phyloP scores from a whole-genome alignment of 768 basidiomycete species.

The Clitopilus passeckerianus region DNA sequence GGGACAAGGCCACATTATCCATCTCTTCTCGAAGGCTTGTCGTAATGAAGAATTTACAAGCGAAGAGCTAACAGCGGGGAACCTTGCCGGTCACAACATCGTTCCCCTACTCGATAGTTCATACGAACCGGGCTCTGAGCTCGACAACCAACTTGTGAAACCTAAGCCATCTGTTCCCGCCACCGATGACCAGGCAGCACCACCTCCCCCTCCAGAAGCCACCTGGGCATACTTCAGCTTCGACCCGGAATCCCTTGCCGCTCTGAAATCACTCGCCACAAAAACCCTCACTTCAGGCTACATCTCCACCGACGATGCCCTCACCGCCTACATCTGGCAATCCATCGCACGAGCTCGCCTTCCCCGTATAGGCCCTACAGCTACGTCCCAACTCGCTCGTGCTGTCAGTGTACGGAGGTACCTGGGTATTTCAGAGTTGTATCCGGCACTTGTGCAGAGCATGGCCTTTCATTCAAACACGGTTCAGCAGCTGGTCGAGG shows the following conservation, averaged over 20 bases:
- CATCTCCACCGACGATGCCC: slow-evolving; percentile 22
- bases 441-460: slow-evolving; percentile 20
- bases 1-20: slow-evolving; percentile 17
- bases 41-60: slow-evolving; percentile 13
- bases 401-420: slow-evolving; percentile 20
- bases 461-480: slow-evolving; percentile 16
- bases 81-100: slow-evolving; percentile 9
- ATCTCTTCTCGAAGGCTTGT: slow-evolving; percentile 18
- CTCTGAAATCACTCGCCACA: slow-evolving; percentile 14
- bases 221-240: not conserved
- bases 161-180: not conserved
- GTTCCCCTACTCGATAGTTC: slow-evolving; percentile 9
- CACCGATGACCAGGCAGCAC: not conserved
- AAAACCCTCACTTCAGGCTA: slow-evolving; percentile 10
- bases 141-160: not conserved
- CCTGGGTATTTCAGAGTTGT: slow-evolving; percentile 12
- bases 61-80: slow-evolving; percentile 15
- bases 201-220: not conserved
- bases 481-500: slow-evolving; percentile 8
- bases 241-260: not conserved
- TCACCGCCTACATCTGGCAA: slow-evolving; percentile 22
- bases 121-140: not conserved
- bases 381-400: slow-evolving; percentile 14
- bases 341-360: slow-evolving; percentile 17
- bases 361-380: slow-evolving; percentile 11